Evolutionary conservation across 441 rosid genomes (phyloP), one percentile per base, ranked within the genome.

Genomic region (Brassica hybrid): DNA sequence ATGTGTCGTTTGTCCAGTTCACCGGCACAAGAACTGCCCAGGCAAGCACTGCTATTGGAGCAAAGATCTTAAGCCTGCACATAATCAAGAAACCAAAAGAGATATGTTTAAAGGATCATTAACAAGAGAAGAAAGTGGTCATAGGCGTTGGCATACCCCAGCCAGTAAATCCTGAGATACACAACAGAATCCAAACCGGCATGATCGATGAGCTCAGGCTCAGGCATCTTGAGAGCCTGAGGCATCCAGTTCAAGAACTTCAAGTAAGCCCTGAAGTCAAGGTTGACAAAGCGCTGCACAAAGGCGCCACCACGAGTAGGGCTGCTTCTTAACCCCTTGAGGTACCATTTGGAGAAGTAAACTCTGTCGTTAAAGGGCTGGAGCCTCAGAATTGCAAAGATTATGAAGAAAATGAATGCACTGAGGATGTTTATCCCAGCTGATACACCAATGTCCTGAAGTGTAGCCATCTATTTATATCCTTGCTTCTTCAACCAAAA

Each of bases 151-250:
- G n/a, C n/a, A n/a, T n/a, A 91, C 96, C 98, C 98, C 56, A 93
- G 62, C 87, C 88, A 81, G 89, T 91, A 93, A 75, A 94, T 93
- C 74, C 97, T 83, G 81, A 94, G 85, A 79, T 93, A 94, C 76
- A 86, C 96, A 48, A 87, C 99, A 3, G 97, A 94, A 84, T 94
- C 97, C 88, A 94, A 83, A 34, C 99, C 99, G 0, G 99, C 99
- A 71, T 94, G 99, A 3, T 94, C 97, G 34, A 94, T 87, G 56
- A 94, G 93, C 84, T 93, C 97, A 23, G 83, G 87, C 82, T 94
- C 99, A 0, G 99, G 97, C 99, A 94, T 94, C 77, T 82, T 90
- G 34, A 94, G 83, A 0, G 99, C 97, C 7, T 76, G 90, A 1
- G 96, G 98, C 93, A 94, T 89, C 99, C 97, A 94, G 81, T 90